Conservation (phyloP, 352 stramenopile species). For the Plasmopara muralis region DNA sequence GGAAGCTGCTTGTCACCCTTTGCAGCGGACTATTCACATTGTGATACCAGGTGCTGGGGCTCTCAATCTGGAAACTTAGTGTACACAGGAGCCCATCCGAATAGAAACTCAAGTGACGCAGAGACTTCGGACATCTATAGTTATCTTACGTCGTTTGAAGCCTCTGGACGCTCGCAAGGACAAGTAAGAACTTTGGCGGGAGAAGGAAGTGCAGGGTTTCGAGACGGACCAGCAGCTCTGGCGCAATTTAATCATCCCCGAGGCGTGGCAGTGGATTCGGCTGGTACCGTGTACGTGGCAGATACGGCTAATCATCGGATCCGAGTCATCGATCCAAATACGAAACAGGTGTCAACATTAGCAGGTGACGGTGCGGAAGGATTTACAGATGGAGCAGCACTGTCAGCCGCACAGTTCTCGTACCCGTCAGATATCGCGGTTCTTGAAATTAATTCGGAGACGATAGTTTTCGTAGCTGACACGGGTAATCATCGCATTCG, state of each 20-base stretch:
- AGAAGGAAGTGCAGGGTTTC: slow-evolving; percentile 61
- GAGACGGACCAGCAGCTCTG: slow-evolving; percentile 47
- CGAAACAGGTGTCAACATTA: slow-evolving; percentile 42
- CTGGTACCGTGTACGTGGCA: slow-evolving; percentile 91
- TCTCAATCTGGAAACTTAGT: slow-evolving; percentile 31
- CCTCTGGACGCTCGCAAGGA: slow-evolving; percentile 83
- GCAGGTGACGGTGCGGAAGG: slow-evolving; percentile 47
- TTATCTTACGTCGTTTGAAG: slow-evolving; percentile 33
- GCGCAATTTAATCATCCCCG: slow-evolving; percentile 88
- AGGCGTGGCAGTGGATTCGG: slow-evolving; percentile 88
- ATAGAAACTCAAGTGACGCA: slow-evolving; percentile 32
- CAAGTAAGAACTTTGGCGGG: slow-evolving; percentile 88
- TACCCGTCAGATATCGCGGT: slow-evolving; percentile 67
- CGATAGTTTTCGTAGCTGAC: slow-evolving; percentile 64
- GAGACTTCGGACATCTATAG: slow-evolving; percentile 65
- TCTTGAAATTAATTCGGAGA: slow-evolving; percentile 30
- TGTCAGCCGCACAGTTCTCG: slow-evolving; percentile 44
- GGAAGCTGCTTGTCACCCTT: slow-evolving; percentile 72
- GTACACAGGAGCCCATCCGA: slow-evolving; percentile 24
- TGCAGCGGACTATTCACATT: slow-evolving; percentile 84
- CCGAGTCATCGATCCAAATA: slow-evolving; percentile 57
- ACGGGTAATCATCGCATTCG: slow-evolving; percentile 82
- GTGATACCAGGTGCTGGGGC: slow-evolving; percentile 90
- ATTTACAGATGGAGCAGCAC: slow-evolving; percentile 36
- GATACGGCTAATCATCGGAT: slow-evolving; percentile 94